Evolutionary conservation across 306 rosid species (phyloP), one percentile per base, ranked within the genome.

Genomic region (Nissolia schottii): DNA sequence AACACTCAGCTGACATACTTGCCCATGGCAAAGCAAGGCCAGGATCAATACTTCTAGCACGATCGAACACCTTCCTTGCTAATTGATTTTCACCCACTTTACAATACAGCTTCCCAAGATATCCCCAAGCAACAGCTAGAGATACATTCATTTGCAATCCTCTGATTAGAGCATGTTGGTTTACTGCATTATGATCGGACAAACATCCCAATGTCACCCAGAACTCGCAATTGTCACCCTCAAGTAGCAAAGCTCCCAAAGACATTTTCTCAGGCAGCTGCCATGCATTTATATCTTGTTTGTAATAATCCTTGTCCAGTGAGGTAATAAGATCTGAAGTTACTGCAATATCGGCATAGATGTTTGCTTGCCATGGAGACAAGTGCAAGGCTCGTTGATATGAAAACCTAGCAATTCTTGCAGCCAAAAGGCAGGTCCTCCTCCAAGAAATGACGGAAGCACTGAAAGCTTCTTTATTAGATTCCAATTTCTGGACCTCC

Each of bases 21-120:
- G 98, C 98, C 98, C 98, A 93, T 20, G 98, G 96, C 81, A 90
- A 74, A 64, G 97, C 88, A 57, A 93, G 97, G 19, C 89, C 85
- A 67, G 98, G 98, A 79, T 93, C 96, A 60, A 90, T 90, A 77
- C 97, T 93, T 77, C 98, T 89, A 49, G 97, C 87, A 74, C 87
- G 89, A 80, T 93, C 97, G 82, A 93, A 93, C 77, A 96, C 83
- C 69, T 85, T 88, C 66, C 81, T 84, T 6, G 98, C 90, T 84
- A 93, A 80, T 81, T 84, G 86, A 80, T 78, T 86, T 69, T 80
- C 90, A 48, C 78, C 87, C 79, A 41, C 75, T 72, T 83, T 89
- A 71, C 89, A 73, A 77, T 88, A 93, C 13, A 93, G 63, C 98
- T 89, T 89, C 79, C 98, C 98, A 59, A 93, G 90, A 83, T 85